Percentiles rank a stretch among this genome's conserved stretches.
These are phyloP conservation scores for Tolypocladium endophyticum DNA, from an alignment of 2,329 filamentous ascomycete species.

Conservation along the genomic window DNA sequence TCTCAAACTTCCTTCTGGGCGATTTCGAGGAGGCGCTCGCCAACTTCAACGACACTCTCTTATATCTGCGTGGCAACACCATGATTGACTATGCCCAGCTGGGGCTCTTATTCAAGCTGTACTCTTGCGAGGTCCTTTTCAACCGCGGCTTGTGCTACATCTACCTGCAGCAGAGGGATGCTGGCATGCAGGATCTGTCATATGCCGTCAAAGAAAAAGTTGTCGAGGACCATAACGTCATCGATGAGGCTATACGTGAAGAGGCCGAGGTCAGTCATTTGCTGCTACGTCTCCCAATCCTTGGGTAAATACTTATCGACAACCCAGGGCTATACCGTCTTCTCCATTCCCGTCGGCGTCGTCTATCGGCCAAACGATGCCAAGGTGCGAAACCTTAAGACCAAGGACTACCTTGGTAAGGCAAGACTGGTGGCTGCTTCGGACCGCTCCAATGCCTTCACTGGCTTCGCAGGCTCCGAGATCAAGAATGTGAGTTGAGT, in stretches of 20 bases:
- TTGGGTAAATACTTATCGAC: not conserved
- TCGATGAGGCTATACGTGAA: constrained; percentile 91
- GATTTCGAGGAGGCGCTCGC: constrained; percentile 96
- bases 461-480: constrained; percentile 69
- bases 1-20: constrained; percentile 93
- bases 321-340: constrained; percentile 84
- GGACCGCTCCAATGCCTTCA: constrained; percentile 70
- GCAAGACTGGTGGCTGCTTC: constrained; percentile 86
- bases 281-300: not conserved
- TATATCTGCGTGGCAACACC: constrained; percentile 90
- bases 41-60: constrained; percentile 95
- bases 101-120: constrained; percentile 89
- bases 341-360: constrained; percentile 93
- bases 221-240: constrained; percentile 92
- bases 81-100: constrained; percentile 97
- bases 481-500: constrained; percentile 55
- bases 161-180: constrained; percentile 83
- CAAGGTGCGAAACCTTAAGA: constrained; percentile 96
- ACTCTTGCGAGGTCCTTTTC: constrained; percentile 95
- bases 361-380: constrained; percentile 93
- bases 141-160: constrained; percentile 97
- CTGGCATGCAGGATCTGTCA: constrained; percentile 80
- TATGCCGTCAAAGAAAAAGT: constrained; percentile 95
- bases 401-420: constrained; percentile 95
- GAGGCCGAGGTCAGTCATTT: constrained; percentile 64